Conservation (phyloP, 139 green algal species). For the Gonium pectorale region DNA sequence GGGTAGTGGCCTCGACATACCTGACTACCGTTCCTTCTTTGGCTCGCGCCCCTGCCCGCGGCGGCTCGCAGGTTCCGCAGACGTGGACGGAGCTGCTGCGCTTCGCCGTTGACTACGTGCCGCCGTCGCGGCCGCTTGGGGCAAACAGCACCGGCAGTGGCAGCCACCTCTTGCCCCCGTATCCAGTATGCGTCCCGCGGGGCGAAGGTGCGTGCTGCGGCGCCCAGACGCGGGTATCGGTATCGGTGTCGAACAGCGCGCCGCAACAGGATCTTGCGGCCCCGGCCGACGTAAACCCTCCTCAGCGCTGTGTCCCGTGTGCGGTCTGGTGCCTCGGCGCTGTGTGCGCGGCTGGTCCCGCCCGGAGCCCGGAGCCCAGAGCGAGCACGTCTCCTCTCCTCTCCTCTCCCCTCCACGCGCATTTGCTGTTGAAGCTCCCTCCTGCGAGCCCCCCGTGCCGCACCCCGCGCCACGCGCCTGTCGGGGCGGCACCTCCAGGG, state of each 20-base stretch:
- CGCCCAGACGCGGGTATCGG: not conserved
- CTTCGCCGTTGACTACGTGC: not conserved
- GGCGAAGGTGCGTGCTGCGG: not conserved
- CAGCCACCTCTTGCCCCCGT: not conserved
- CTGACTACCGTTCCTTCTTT: not conserved
- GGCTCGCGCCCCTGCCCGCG: not conserved
- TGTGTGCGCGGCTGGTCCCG: no score
- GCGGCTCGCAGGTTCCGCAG: not conserved
- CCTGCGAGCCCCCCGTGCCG: no score
- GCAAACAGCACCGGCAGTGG: not conserved
- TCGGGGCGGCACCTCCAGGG: no score
- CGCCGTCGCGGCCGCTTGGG: no score
- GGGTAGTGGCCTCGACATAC: not conserved
- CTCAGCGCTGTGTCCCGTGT: not conserved
- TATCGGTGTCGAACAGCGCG: no score
- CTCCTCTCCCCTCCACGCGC: not conserved
- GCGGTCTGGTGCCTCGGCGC: not conserved
- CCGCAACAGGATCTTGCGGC: no score
- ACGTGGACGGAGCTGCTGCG: slow-evolving; percentile 16
- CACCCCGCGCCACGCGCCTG: no score
- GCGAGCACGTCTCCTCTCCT: not conserved
- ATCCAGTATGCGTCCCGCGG: not conserved
- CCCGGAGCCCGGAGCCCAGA: not conserved
- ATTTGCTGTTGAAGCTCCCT: no score
- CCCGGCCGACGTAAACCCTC: no score